Evolutionary conservation across 495 filamentous ascomycete genomes (phyloP), one percentile per base, ranked within the genome.

Genomic region (Aspergillus bertholletiae): DNA sequence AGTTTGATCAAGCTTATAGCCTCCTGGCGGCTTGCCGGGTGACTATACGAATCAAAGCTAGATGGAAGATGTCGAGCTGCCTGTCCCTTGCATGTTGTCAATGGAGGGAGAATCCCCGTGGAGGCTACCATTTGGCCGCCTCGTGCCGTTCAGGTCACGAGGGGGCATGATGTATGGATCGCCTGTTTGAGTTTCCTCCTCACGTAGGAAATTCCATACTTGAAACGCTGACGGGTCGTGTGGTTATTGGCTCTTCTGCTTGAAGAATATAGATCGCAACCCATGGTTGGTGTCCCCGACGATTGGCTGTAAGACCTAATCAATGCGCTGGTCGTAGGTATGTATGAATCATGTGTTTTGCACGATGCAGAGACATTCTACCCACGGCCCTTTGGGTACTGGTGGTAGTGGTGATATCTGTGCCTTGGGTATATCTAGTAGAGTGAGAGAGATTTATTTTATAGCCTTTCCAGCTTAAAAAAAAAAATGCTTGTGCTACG

Each of bases 1-100:
- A 53, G 62, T 62, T 60, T 54, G 47, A 66, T 64, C 55, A 64
- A 67, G 66, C 58, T 66, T 54, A 59, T 54, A 30, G 47, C 44
- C 54, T 55, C 53, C 56, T 53, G 22, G 26, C 62, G 60, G 57
- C 51, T 59, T 61, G 53, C 59, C 51, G 46, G 27, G 52, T 59
- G 56, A 55, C 46, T 55, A 46, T 55, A 8, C 20, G 28, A 41
- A 34, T 21, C 37, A 43, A 43, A 47, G 9, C 18, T 20, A 50
- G 23, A 17, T 21, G 50, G 32, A 40, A 43, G 22, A 20, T 7
- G 34, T 1, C 53, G 41, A 44, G 39, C 28, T 45, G 32, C 20
- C 24, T 17, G 55, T 49, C 57, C 61, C 57, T 60, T 60, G 55
- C 57, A 63, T 24, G 17, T 23, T 48, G 15, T 34, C 2, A 27